These are phyloP conservation scores for Ganoderma boninense DNA, from an alignment of 1,284 basidiomycete species.

Conservation along the genomic window DNA sequence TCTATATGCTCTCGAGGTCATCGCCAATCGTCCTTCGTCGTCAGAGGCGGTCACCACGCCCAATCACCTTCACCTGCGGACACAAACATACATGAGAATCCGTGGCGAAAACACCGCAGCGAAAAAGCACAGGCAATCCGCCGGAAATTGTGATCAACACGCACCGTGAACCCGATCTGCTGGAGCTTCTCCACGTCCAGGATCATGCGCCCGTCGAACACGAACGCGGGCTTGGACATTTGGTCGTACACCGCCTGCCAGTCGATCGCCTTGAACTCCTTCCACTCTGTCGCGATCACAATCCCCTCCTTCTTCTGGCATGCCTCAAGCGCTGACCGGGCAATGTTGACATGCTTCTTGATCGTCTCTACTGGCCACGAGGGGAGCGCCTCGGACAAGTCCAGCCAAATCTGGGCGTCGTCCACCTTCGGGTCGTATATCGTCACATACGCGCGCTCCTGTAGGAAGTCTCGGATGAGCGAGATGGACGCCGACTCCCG, in stretches of 20 bases:
- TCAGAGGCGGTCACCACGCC: constrained; percentile 39
- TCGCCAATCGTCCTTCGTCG: neutral
- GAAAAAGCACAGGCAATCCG: neutral
- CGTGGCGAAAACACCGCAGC: constrained; percentile 7
- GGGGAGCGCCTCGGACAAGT: constrained; percentile 76
- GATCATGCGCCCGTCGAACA: constrained; percentile 93
- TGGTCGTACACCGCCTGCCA: constrained; percentile 87
- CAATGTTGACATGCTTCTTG: constrained; percentile 89
- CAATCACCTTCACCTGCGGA: constrained; percentile 43
- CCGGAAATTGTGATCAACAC: constrained; percentile 35
- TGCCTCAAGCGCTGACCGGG: constrained; percentile 82
- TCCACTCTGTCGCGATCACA: constrained; percentile 95
- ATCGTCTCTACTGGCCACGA: constrained; percentile 68
- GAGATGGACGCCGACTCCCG: constrained; percentile 98
- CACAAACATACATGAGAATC: constrained; percentile 30
- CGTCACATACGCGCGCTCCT: constrained; percentile 87
- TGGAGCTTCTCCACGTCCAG: constrained; percentile 84
- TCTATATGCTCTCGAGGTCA: neutral
- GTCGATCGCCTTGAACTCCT: constrained; percentile 93
- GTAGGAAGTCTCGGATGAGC: constrained; percentile 92
- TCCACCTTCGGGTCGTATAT: constrained; percentile 94
- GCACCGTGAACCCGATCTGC: constrained; percentile 92
- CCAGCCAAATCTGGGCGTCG: constrained; percentile 77
- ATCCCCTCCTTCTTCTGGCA: constrained; percentile 92
- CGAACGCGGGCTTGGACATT: constrained; percentile 97